A percentile compares a stretch with the other conserved stretches of the same genome.
phyloP scores from a whole-genome alignment of 805 yeast genomes.

The Pichia phayaonensis region DNA sequence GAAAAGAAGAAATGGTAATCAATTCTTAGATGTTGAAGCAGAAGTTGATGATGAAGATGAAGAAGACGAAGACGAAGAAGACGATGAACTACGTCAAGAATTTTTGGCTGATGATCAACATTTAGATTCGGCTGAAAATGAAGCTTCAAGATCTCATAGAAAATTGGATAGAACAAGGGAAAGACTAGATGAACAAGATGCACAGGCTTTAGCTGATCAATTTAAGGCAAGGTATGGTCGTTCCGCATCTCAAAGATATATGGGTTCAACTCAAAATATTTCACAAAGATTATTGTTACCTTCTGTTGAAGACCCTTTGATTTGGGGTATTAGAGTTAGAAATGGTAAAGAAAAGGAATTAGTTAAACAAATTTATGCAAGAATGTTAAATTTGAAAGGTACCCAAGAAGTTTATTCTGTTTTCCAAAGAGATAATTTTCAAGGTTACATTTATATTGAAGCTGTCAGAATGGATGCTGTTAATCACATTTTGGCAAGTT shows the following conservation, averaged over 20 bases:
- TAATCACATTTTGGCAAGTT: conserved; percentile 78
- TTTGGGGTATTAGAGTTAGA: conserved; percentile 92
- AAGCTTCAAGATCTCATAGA: conserved; percentile 64
- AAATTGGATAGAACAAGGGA: conserved; percentile 80
- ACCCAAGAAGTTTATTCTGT: conserved; percentile 84
- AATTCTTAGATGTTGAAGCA: conserved; percentile 96
- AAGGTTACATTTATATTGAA: conserved; percentile 89
- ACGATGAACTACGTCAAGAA: conserved; percentile 79
- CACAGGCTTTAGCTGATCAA: conserved; percentile 87
- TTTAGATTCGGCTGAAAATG: conserved; percentile 37
- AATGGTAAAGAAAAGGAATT: conserved; percentile 90
- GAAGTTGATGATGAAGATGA: conserved; percentile 98
- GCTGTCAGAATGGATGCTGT: conserved; percentile 92
- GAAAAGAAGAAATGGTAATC: conserved; percentile 57
- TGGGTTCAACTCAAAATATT: conserved; percentile 78
- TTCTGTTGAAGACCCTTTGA: conserved; percentile 91
- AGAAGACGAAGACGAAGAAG: conserved; percentile 86
- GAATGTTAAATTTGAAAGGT: conserved; percentile 68
- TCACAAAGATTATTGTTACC: conserved; percentile 92
- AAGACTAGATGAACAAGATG: conserved; percentile 86
- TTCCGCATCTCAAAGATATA: conserved; percentile 67
- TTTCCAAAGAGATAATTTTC: conserved; percentile 89
- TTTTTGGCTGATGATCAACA: conserved; percentile 67
- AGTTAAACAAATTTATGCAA: conserved; percentile 76
- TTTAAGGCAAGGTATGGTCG: conserved; percentile 90